These are phyloP conservation scores for Lentinula edodes DNA, from an alignment of 768 basidiomycete species.

Conservation along the genomic window DNA sequence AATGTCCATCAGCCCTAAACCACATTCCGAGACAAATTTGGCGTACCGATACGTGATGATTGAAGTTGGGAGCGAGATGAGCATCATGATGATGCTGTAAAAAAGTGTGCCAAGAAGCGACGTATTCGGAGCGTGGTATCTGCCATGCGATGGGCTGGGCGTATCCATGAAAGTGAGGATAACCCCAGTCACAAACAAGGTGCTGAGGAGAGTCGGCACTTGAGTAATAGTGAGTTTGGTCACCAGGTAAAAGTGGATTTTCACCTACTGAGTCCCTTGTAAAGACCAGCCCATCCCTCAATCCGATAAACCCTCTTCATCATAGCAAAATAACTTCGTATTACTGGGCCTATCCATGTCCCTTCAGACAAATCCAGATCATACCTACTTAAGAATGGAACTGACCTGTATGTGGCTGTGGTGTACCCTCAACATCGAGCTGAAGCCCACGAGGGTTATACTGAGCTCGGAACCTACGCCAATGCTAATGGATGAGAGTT, in stretches of 20 bases:
- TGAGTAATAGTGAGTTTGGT: slow-evolving; percentile 3
- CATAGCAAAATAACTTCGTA: slow-evolving; percentile 60
- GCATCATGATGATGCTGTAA: slow-evolving; percentile 60
- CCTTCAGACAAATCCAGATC: background rate
- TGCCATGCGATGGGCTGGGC: slow-evolving; percentile 54
- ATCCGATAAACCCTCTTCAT: slow-evolving; percentile 60
- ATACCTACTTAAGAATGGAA: background rate
- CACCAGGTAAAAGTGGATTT: background rate
- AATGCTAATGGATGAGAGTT: background rate
- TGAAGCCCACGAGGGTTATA: slow-evolving; percentile 84
- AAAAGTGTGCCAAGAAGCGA: slow-evolving; percentile 56
- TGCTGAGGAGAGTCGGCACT: slow-evolving; percentile 44
- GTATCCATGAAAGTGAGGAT: slow-evolving; percentile 55
- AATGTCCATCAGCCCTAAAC: background rate
- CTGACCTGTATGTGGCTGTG: slow-evolving; percentile 62
- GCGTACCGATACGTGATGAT: slow-evolving; percentile 74
- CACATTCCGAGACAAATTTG: background rate
- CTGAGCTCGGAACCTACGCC: slow-evolving; percentile 40
- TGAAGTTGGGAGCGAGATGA: slow-evolving; percentile 61
- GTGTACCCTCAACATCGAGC: slow-evolving; percentile 70
- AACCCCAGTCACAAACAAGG: slow-evolving; percentile 50
- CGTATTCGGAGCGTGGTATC: slow-evolving; percentile 57
- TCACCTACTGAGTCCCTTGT: slow-evolving; percentile 66
- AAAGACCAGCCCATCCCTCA: slow-evolving; percentile 74
- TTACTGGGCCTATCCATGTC: background rate